Conservation (phyloP, 2,329 filamentous ascomycete species). For the Botryotinia convoluta region DNA sequence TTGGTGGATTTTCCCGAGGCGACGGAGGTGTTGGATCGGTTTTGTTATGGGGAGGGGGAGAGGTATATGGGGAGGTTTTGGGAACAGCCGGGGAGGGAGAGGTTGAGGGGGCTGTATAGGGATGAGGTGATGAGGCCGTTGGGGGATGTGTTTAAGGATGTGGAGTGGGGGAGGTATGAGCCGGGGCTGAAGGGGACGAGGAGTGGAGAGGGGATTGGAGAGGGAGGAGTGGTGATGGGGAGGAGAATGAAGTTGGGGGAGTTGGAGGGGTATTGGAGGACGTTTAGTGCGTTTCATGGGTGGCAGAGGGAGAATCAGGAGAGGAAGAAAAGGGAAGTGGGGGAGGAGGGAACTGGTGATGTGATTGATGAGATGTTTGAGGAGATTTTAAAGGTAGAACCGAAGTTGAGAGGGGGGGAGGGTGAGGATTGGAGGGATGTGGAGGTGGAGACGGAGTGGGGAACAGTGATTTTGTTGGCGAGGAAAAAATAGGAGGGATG, state of each 20-base stretch:
- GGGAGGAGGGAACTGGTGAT: slow-evolving; percentile 57
- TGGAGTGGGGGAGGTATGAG: slow-evolving; percentile 56
- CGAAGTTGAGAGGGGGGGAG: slow-evolving; percentile 47
- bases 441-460: slow-evolving; percentile 59
- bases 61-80: slow-evolving; percentile 57
- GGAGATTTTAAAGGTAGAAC: slow-evolving; percentile 52
- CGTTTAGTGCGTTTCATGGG: slow-evolving; percentile 57
- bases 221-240: slow-evolving; percentile 50
- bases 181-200: slow-evolving; percentile 45
- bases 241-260: slow-evolving; percentile 54
- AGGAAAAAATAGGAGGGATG: slow-evolving; percentile 40
- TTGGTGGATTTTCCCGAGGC: slow-evolving; percentile 53
- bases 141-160: slow-evolving; percentile 49
- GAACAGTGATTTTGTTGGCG: slow-evolving; percentile 57
- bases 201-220: slow-evolving; percentile 32
- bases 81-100: slow-evolving; percentile 58
- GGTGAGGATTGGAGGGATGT: slow-evolving; percentile 52
- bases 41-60: slow-evolving; percentile 52
- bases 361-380: slow-evolving; percentile 62
- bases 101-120: slow-evolving; percentile 51
- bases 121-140: slow-evolving; percentile 50
- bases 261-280: slow-evolving; percentile 59
- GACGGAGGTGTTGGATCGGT: slow-evolving; percentile 53
- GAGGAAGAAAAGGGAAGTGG: slow-evolving; percentile 47
- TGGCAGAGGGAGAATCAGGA: slow-evolving; percentile 58